Conservation (phyloP, 2,329 filamentous ascomycete species). For the Fusarium devonianum region DNA sequence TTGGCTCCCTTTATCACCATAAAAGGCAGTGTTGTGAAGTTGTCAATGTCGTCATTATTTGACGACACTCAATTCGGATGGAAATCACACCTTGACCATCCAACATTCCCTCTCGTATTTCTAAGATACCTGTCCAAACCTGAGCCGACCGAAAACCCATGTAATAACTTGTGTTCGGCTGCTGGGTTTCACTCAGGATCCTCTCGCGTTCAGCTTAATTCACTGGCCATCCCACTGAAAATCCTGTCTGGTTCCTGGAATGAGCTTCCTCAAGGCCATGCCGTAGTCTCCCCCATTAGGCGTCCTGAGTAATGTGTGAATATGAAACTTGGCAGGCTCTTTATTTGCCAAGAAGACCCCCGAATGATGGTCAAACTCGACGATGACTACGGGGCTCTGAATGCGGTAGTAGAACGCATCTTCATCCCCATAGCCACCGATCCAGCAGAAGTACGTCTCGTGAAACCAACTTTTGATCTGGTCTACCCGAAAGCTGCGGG, state of each 20-base stretch:
- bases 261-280: slow-evolving; percentile 54
- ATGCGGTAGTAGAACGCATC: slow-evolving; percentile 82
- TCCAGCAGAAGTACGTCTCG: slow-evolving; percentile 85
- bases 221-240: slow-evolving; percentile 37
- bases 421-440: slow-evolving; percentile 70
- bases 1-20: no score
- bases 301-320: slow-evolving; percentile 75
- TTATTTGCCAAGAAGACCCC: slow-evolving; percentile 78
- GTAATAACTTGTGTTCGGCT: no score
- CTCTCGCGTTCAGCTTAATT: no score
- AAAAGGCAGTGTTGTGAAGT: no score
- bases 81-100: no score
- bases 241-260: slow-evolving; percentile 43
- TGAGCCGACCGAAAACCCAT: no score
- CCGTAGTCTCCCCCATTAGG: slow-evolving; percentile 83
- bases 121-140: no score
- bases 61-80: no score
- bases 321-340: slow-evolving; percentile 79
- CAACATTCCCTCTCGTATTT: no score
- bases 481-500: slow-evolving; percentile 62
- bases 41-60: no score
- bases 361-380: slow-evolving; percentile 83
- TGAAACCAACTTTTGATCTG: slow-evolving; percentile 62
- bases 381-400: slow-evolving; percentile 75
- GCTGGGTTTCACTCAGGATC: no score